Base-by-base conservation (phyloP, 148 eudicot species). In the Diospyros lotus region DNA sequence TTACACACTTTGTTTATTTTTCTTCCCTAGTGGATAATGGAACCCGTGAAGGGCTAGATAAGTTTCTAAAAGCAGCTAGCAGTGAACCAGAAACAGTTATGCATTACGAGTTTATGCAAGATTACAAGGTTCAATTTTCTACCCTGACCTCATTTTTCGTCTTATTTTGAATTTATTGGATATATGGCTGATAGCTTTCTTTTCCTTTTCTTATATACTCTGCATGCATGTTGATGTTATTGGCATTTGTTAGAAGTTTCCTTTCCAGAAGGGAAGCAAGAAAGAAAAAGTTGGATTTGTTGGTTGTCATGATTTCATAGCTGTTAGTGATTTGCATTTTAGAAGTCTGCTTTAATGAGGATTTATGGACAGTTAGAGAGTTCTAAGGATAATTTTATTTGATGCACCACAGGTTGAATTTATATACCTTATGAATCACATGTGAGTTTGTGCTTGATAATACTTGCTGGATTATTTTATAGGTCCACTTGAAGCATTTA, bases 41-140 rank as follows among this genome's bases (percentile, higher is more conserved):
- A 84, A 80, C 90, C 63, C 88, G 98, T 65, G 92, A 92, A 77
- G 98, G 98, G 67, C 89, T 95, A 55, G 97, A 92, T 80, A 95
- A 95, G 82, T 95, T 95, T 87, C 89, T 95, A 54, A 89, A 62
- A 79, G 97, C 98, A 80, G 98, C 98, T 65, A 95, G 98, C 80
- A 83, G 76, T 71, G 98, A 92, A 68, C 98, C 98, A 71, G 98
- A 95, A 71, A 90, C 97, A 68, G 98, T 95, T 82, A 93, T 95
- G 75, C 98, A 95, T 82, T 95, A 95, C 83, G 98, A 95, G 75
- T 95, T 95, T 80, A 92, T 95, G 98, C 98, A 95, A 86, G 98
- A 95, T 85, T 95, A 95, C 84, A 95, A 95, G 98, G 98, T 92
- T 72, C 41, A 72, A 52, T 43, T 39, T 39, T 71, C 46, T 63